phyloP scores from a whole-genome alignment of 345 rosid genomes.

The Ailanthus altissimus region DNA sequence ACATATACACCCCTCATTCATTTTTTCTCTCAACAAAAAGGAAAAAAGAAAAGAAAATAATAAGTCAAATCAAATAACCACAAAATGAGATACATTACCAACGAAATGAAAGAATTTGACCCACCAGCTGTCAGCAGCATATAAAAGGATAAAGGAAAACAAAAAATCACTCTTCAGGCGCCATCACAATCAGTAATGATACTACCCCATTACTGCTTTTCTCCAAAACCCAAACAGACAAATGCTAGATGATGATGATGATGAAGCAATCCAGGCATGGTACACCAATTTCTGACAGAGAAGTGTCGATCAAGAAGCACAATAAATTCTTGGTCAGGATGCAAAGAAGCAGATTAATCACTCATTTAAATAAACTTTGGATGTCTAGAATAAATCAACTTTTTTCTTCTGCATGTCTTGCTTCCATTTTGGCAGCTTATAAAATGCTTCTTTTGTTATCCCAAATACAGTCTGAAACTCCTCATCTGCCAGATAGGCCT shows the following conservation, averaged over 20 bases:
- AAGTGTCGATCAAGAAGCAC: conserved; percentile 18
- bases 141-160: not conserved
- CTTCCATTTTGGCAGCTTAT: conserved; percentile 92
- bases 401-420: conserved; percentile 93
- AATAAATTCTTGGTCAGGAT: conserved; percentile 14
- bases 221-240: conserved; percentile 10
- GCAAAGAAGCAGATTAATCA: conserved; percentile 24
- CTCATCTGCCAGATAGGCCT: conserved; percentile 86
- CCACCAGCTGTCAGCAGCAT: conserved; percentile 30
- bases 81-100: conserved; percentile 32
- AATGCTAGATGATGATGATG: conserved; percentile 24
- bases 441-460: conserved; percentile 72
- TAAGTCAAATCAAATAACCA: conserved; percentile 25
- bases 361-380: conserved; percentile 5
- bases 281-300: conserved; percentile 11
- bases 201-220: conserved; percentile 23
- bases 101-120: conserved; percentile 36
- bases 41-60: not conserved
- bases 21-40: conserved; percentile 16
- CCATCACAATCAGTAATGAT: conserved; percentile 34
- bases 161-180: conserved; percentile 38
- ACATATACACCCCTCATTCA: conserved; percentile 36
- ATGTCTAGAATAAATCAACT: conserved; percentile 64
- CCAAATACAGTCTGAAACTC: conserved; percentile 79
- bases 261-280: conserved; percentile 24